Evolutionary conservation across 2,329 filamentous ascomycete species (phyloP), one percentile per base, ranked within the genome.

Genomic region (Myriangium duriaei): DNA sequence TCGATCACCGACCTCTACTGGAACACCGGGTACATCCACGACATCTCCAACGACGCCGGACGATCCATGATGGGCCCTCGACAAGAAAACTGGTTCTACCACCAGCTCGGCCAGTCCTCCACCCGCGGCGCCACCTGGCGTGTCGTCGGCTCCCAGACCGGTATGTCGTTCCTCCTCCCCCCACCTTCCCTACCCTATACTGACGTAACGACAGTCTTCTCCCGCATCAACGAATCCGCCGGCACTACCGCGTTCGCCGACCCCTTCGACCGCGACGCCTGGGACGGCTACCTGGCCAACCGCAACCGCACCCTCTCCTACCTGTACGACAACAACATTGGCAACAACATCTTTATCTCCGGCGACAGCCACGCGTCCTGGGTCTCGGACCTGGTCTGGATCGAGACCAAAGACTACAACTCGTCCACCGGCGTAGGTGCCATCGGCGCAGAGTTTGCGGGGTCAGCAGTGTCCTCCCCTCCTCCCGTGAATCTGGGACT

Each of bases 31-130:
- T 81, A 81, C 50, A 61, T 79, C 30, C 64, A 72, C 42, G 49
- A 62, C 2, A 78, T 84, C 42, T 72, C 67, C 12, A 71, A 83
- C 46, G 78, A 85, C 40, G 72, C 76, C 2, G 69, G 74, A 4
- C 71, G 81, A 3, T 72, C 70, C 0, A 60, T 86, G 46, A 84
- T 86, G 79, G 81, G 81, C 2, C 64, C 68, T 1, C 69, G 71
- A 9, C 81, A 86, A 52, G 81, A 86, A 55, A 71, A 73, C 47
- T 86, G 81, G 81, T 78, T 83, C 57, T 81, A 80, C 53, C 65
- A 67, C 42, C 47, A 53, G 5, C 48, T 60, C 1, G 45, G 47
- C 14, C 37, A 45, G 2, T 58, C 75, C 1, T 63, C 70, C n/a
- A 49, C 71, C 11, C 70, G 79, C n/a, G 75, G 74, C 15, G 75